These are phyloP conservation scores for Saccharomyces pastorianus DNA, from an alignment of 1,139 yeast genomes.

Conservation along the genomic window DNA sequence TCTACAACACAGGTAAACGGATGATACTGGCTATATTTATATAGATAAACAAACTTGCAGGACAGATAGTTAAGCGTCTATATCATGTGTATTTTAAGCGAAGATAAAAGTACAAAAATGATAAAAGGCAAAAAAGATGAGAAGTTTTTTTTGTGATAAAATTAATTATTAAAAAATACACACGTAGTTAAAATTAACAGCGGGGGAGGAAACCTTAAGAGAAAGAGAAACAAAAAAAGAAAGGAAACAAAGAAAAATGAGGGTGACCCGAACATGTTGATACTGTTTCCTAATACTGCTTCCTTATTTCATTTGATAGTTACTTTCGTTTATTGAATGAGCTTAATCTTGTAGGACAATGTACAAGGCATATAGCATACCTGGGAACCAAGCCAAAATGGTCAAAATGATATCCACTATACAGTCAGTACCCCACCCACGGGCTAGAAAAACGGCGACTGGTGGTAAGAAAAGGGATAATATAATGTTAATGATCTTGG, in stretches of 20 bases:
- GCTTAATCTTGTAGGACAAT: constrained; percentile 34
- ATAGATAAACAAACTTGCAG: neutral
- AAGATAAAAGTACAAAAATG: neutral
- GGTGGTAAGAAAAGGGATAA: constrained; percentile 70
- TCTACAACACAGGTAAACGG: neutral
- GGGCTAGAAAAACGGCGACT: constrained; percentile 64
- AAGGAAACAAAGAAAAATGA: constrained; percentile 19
- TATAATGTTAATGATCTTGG: constrained; percentile 26
- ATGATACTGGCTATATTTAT: neutral
- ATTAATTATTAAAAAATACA: neutral
- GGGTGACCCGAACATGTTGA: constrained; percentile 9
- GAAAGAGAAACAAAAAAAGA: constrained; percentile 5
- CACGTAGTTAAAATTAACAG: neutral
- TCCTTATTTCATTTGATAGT: neutral
- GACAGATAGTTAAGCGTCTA: neutral
- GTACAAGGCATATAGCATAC: constrained; percentile 55
- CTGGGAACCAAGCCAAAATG: constrained; percentile 72
- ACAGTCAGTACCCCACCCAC: constrained; percentile 54
- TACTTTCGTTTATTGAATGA: neutral
- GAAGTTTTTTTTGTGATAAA: neutral
- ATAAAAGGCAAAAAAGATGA: neutral
- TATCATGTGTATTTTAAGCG: neutral
- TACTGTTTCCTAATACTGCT: neutral
- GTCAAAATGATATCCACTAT: constrained; percentile 67
- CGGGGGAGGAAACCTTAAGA: neutral